These are phyloP conservation scores for Puccinia hordei DNA, from an alignment of 1,284 basidiomycete genomes.

Conservation along the genomic window DNA sequence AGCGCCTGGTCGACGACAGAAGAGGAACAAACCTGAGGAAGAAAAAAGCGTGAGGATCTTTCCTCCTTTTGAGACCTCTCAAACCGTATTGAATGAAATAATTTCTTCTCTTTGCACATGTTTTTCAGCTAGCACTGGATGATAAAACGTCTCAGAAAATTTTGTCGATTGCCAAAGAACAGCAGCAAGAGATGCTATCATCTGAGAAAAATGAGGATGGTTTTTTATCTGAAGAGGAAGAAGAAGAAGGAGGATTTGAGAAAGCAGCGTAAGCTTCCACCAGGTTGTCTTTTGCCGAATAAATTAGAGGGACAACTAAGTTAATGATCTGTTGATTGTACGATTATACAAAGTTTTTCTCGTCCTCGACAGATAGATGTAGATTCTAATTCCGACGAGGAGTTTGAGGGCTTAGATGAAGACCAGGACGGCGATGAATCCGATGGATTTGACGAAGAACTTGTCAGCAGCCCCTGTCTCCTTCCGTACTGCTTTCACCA, in stretches of 20 bases:
- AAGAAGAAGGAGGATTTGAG: slow-evolving; percentile 61
- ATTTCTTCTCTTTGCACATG: too few species aligned
- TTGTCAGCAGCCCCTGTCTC: neutral
- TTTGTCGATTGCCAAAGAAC: slow-evolving; percentile 85
- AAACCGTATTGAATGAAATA: neutral
- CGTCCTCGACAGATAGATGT: slow-evolving; percentile 36
- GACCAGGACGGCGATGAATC: slow-evolving; percentile 32
- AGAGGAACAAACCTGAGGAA: slow-evolving; percentile 26
- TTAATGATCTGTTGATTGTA: slow-evolving; percentile 48
- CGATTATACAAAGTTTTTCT: slow-evolving; percentile 58
- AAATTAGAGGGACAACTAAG: slow-evolving; percentile 60
- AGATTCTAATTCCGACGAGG: slow-evolving; percentile 24
- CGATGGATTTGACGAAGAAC: slow-evolving; percentile 22
- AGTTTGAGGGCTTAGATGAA: slow-evolving; percentile 20
- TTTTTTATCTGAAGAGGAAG: slow-evolving; percentile 52
- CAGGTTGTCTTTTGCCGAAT: slow-evolving; percentile 51
- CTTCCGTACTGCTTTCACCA: neutral
- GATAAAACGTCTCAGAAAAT: slow-evolving; percentile 85
- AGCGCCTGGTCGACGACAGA: slow-evolving; percentile 42
- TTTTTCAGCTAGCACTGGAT: slow-evolving; percentile 64
- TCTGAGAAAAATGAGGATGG: neutral
- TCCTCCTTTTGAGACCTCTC: neutral
- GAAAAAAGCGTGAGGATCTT: neutral
- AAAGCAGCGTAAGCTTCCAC: slow-evolving; percentile 17
- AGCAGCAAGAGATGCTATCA: slow-evolving; percentile 75